Evolutionary conservation across 441 rosid species (phyloP), one percentile per base, ranked within the genome.

Genomic region (Jatropha podagrica): DNA sequence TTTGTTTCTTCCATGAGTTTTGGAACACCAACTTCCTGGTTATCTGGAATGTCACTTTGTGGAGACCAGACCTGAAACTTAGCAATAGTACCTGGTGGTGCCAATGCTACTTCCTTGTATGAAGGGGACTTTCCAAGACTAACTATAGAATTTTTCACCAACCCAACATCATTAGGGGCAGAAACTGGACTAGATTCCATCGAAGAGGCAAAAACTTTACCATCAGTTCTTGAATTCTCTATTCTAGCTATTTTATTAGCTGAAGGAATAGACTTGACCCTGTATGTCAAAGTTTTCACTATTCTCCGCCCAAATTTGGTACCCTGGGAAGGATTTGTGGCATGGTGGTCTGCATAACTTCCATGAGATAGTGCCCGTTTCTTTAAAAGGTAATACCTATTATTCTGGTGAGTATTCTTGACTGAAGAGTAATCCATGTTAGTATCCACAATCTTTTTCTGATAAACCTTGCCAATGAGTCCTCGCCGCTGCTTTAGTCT

Each of bases 91-190:
- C 99, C 99, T 70, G 97, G 98, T 5, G 97, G 99, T 52, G 99
- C 96, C 85, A 95, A 58, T 72, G 99, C 98, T 72, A 95, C 99
- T 85, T 95, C 99, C 88, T 92, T 95, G 85, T 95, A 95, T 61
- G 99, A 95, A 79, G 91, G 97, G 79, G 97, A 93, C 83, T 92
- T 95, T 76, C 97, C 99, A 74, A 88, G 90, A 84, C 90, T 83
- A 61, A 83, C 85, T 64, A 85, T 81, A 61, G 94, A 80, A 61
- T 71, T 85, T 81, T 86, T 90, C 67, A 77, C 32, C 41, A 78
- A 82, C 77, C 74, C 77, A 68, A 74, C 75, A 72, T 87, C 91
- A 82, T 77, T 79, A 51, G 83, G 81, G 70, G 78, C 68, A 59
- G 88, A 78, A 78, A 76, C 78, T 44, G 80, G 74, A 76, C 80